Percentiles rank a stretch among this genome's conserved stretches.
Evolutionary conservation across 2,329 filamentous ascomycete genomes (phyloP).

Genomic region (Colletotrichum somersetense): DNA sequence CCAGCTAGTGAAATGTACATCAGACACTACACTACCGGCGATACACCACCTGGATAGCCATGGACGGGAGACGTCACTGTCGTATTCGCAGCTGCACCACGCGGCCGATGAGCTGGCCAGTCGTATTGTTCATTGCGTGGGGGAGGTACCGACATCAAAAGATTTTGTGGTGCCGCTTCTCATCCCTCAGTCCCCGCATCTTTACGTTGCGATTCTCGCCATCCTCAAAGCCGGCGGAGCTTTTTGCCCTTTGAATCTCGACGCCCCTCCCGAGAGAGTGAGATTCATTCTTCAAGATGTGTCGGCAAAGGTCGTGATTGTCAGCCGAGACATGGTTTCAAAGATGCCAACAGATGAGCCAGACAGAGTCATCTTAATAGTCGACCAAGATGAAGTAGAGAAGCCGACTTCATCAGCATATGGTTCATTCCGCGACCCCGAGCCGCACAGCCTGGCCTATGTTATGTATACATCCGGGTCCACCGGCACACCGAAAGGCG

Average conservation of each 20-base stretch:
- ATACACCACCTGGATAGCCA: slow-evolving; percentile 69
- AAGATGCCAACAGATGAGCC: slow-evolving; percentile 53
- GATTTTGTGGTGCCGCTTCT: slow-evolving; percentile 77
- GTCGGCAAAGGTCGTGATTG: slow-evolving; percentile 76
- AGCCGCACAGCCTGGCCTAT: slow-evolving; percentile 74
- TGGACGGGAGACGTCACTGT: slow-evolving; percentile 60
- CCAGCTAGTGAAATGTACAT: slow-evolving; percentile 67
- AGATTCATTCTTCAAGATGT: slow-evolving; percentile 87
- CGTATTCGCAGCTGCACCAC: slow-evolving; percentile 73
- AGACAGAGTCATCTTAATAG: slow-evolving; percentile 52
- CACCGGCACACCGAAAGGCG: slow-evolving; percentile 90
- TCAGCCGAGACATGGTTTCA: slow-evolving; percentile 62
- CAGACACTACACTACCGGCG: slow-evolving; percentile 58
- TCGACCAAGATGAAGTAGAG: slow-evolving; percentile 46
- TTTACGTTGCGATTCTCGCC: slow-evolving; percentile 84
- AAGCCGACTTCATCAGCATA: neutral
- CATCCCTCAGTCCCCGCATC: slow-evolving; percentile 78
- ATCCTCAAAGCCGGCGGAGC: slow-evolving; percentile 85
- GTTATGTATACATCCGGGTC: slow-evolving; percentile 95
- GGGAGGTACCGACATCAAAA: neutral
- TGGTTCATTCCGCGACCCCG: neutral
- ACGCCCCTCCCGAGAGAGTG: slow-evolving; percentile 81
- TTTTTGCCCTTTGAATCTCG: slow-evolving; percentile 86
- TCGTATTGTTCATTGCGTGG: slow-evolving; percentile 55
- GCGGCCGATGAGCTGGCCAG: slow-evolving; percentile 68